Conservation (phyloP, 2,329 filamentous ascomycete genomes). For the Diaporthe citriasiana region DNA sequence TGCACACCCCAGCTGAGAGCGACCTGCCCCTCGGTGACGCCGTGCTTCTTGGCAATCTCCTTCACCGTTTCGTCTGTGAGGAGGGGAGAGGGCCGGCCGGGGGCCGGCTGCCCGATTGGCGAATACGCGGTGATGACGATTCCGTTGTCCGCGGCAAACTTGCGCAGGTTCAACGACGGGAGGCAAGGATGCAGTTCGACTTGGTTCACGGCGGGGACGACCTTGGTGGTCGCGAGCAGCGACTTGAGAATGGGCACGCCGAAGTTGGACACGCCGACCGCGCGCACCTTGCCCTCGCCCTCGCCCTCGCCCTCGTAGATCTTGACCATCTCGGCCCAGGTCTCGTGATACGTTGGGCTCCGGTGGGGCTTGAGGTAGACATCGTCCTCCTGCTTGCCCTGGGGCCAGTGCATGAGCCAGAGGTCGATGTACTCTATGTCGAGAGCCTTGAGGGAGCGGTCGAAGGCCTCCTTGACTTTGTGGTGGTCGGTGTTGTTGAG, state of each 20-base stretch:
- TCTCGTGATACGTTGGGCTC: slow-evolving; percentile 38
- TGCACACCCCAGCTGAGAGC: slow-evolving; percentile 39
- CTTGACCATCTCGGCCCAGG: slow-evolving; percentile 51
- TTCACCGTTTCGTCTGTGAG: slow-evolving; percentile 45
- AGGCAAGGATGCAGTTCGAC: slow-evolving; percentile 66
- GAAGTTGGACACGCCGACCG: slow-evolving; percentile 80
- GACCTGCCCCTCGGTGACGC: slow-evolving; percentile 35
- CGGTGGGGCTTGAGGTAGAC: slow-evolving; percentile 23
- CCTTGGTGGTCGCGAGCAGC: slow-evolving; percentile 67
- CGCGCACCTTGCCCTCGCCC: slow-evolving; percentile 66
- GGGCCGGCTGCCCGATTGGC: slow-evolving; percentile 54
- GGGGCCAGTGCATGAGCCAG: slow-evolving; percentile 58
- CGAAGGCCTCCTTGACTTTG: slow-evolving; percentile 47
- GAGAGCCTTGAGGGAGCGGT: slow-evolving; percentile 57
- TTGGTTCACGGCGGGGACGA: slow-evolving; percentile 70
- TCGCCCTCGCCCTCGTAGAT: slow-evolving; percentile 59
- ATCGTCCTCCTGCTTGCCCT: slow-evolving; percentile 21
- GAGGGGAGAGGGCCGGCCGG: slow-evolving; percentile 27
- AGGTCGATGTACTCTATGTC: slow-evolving; percentile 70
- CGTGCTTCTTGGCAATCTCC: slow-evolving; percentile 46
- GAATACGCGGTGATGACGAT: slow-evolving; percentile 78
- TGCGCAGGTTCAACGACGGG: slow-evolving; percentile 69
- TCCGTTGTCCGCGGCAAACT: slow-evolving; percentile 72
- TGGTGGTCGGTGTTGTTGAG: slow-evolving; percentile 50
- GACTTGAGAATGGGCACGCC: slow-evolving; percentile 76